A percentile compares a stretch with the other conserved stretches of the same genome.
Conservation (phyloP, 2,329 filamentous ascomycete species). For the Colletotrichum falcatum region DNA sequence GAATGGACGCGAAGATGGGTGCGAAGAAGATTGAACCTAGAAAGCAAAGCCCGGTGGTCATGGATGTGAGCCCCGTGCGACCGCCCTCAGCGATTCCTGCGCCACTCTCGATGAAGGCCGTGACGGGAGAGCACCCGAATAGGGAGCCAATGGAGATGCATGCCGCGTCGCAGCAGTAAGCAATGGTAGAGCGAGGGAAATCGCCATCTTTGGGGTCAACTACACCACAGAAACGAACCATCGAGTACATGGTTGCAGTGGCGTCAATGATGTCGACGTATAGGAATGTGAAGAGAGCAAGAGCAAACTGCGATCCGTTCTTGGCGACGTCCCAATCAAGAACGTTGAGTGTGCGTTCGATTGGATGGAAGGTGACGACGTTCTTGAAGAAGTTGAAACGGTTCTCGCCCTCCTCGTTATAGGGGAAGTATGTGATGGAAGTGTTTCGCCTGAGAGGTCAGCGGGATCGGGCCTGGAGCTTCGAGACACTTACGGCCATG, state of each 20-base stretch:
- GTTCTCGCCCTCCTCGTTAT: constrained; percentile 71
- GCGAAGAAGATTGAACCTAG: constrained; percentile 80
- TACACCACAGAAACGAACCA: constrained; percentile 79
- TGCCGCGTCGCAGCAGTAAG: constrained; percentile 78
- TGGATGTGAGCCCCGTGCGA: constrained; percentile 77
- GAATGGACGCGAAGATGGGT: constrained; percentile 81
- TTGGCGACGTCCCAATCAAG: constrained; percentile 74
- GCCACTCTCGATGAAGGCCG: constrained; percentile 80
- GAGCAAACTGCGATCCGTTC: constrained; percentile 71
- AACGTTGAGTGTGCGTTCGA: constrained; percentile 70
- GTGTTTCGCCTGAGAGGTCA: constrained; percentile 67
- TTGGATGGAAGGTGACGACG: constrained; percentile 78
- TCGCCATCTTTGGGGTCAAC: constrained; percentile 77
- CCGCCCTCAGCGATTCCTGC: constrained; percentile 82
- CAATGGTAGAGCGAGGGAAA: constrained; percentile 86
- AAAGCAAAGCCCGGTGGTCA: constrained; percentile 77
- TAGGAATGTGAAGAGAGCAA: constrained; percentile 81
- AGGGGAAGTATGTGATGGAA: constrained; percentile 78
- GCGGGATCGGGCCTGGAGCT: not conserved
- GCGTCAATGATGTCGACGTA: constrained; percentile 85
- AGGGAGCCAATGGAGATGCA: constrained; percentile 79
- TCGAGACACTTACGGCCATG: constrained; percentile 72
- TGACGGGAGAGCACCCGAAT: constrained; percentile 77
- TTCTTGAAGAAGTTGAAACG: constrained; percentile 80
- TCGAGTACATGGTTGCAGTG: constrained; percentile 83